A percentile compares a stretch with the other conserved stretches of the same genome.
phyloP scores from a whole-genome alignment of 768 basidiomycete genomes.

The Mrakia hoshinonis region DNA sequence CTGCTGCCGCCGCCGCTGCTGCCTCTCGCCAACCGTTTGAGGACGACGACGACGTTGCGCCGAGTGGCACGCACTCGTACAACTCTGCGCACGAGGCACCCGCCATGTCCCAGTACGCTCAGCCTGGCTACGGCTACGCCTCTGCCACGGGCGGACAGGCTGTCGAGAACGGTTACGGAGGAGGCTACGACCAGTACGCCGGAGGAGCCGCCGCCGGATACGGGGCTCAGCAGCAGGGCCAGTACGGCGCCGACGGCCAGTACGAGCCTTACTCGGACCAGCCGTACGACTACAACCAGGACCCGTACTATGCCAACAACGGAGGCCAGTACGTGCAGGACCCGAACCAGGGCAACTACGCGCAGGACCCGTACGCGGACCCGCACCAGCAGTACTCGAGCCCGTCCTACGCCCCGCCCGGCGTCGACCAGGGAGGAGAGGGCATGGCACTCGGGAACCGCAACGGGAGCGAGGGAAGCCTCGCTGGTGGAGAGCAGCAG shows the following conservation, averaged over 20 bases:
- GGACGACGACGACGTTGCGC: slow-evolving; percentile 28
- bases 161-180: slow-evolving; percentile 2
- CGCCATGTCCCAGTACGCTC: slow-evolving; percentile 27
- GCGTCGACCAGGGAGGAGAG: not conserved
- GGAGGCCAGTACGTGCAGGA: not conserved
- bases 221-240: slow-evolving; percentile 12
- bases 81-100: slow-evolving; percentile 23
- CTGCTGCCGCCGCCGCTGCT: slow-evolving; percentile 28
- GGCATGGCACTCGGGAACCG: not conserved
- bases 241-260: slow-evolving; percentile 12
- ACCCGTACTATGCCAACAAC: slow-evolving; percentile 12
- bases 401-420: not conserved
- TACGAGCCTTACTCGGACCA: slow-evolving; percentile 26
- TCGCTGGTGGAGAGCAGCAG: not conserved
- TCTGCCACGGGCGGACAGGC: slow-evolving; percentile 8
- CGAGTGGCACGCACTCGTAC: slow-evolving; percentile 16
- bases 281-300: slow-evolving; percentile 20
- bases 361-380: not conserved
- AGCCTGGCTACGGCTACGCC: slow-evolving; percentile 12
- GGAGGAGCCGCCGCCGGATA: not conserved
- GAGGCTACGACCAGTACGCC: slow-evolving; percentile 7
- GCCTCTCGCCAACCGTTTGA: slow-evolving; percentile 29
- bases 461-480: slow-evolving; percentile 13
- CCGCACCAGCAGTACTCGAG: not conserved
- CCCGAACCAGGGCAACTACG: not conserved